Conservation (phyloP, 345 rosid species). For the Salix brachista region DNA sequence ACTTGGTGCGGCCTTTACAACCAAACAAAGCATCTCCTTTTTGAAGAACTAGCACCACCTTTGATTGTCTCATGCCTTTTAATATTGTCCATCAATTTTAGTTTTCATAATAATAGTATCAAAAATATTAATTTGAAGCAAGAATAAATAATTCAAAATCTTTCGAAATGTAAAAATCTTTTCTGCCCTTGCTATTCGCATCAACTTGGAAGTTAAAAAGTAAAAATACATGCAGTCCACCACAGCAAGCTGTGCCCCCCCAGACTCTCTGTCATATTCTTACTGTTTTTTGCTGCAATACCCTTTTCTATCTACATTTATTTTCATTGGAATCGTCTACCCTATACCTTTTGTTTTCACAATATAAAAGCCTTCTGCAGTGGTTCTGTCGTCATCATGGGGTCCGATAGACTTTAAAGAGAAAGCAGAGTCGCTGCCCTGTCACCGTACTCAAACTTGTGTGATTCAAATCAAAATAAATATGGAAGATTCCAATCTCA, state of each 20-base stretch:
- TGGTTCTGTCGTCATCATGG: not conserved
- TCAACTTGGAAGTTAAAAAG: not conserved
- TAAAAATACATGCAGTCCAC: not conserved
- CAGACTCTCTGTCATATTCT: not conserved
- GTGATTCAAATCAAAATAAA: not conserved
- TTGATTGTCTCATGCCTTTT: not conserved
- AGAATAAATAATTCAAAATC: too few species aligned
- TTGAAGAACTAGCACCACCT: not conserved
- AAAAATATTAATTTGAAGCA: too few species aligned
- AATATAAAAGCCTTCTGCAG: too few species aligned
- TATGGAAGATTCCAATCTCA: not conserved
- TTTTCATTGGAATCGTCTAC: too few species aligned
- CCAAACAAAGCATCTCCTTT: constrained; percentile 9
- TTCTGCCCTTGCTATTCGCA: not conserved
- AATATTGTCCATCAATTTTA: too few species aligned
- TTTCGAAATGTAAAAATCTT: too few species aligned
- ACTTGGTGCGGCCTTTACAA: not conserved
- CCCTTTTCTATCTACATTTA: too few species aligned
- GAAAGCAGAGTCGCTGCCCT: not conserved
- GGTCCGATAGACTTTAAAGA: not conserved
- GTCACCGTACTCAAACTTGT: not conserved
- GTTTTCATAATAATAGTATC: too few species aligned
- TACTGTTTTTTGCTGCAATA: too few species aligned
- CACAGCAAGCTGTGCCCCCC: not conserved
- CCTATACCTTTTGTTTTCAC: too few species aligned